A percentile compares a stretch with the other conserved stretches of the same genome.
These are phyloP conservation scores for Phoma sp. DNA, from an alignment of 2,329 filamentous ascomycete genomes.

Conservation along the genomic window DNA sequence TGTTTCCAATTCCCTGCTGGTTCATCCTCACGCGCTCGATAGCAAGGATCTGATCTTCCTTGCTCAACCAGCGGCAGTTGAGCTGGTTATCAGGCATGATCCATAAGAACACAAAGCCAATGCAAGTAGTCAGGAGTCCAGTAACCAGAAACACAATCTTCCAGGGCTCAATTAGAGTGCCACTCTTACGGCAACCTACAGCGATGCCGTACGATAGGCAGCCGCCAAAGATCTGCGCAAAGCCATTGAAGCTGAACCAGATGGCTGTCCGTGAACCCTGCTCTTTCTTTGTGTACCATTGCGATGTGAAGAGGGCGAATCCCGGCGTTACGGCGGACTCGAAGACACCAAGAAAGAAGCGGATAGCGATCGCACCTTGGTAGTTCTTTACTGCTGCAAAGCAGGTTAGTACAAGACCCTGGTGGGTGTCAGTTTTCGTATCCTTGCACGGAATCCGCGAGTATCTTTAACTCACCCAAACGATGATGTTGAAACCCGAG, in stretches of 20 bases:
- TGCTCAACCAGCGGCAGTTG: conserved; percentile 68
- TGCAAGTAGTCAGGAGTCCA: conserved; percentile 51
- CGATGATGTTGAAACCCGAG: conserved; percentile 40
- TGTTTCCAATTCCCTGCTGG: conserved; percentile 76
- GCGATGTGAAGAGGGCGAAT: conserved; percentile 71
- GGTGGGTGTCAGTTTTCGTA: conserved; percentile 5
- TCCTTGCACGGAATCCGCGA: background rate
- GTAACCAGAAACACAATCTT: conserved; percentile 64
- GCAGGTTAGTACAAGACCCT: conserved; percentile 66
- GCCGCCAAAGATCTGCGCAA: conserved; percentile 68
- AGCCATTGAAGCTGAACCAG: conserved; percentile 74
- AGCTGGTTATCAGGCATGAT: conserved; percentile 66
- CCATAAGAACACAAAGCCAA: conserved; percentile 56
- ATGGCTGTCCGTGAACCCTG: conserved; percentile 69
- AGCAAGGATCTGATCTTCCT: conserved; percentile 71
- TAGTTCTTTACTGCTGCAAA: conserved; percentile 70
- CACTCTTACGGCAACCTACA: conserved; percentile 61
- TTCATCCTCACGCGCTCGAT: conserved; percentile 77
- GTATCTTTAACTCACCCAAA: conserved; percentile 20
- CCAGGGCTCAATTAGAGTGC: conserved; percentile 68
- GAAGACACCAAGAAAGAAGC: conserved; percentile 73
- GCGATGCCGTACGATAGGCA: conserved; percentile 70
- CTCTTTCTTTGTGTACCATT: conserved; percentile 77
- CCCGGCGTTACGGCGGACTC: conserved; percentile 74
- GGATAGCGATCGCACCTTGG: conserved; percentile 67